Evolutionary conservation across 225 moss, liverwort and hornwort genomes (phyloP), one percentile per base, ranked within the genome.

Genomic region (Bryum argenteum): DNA sequence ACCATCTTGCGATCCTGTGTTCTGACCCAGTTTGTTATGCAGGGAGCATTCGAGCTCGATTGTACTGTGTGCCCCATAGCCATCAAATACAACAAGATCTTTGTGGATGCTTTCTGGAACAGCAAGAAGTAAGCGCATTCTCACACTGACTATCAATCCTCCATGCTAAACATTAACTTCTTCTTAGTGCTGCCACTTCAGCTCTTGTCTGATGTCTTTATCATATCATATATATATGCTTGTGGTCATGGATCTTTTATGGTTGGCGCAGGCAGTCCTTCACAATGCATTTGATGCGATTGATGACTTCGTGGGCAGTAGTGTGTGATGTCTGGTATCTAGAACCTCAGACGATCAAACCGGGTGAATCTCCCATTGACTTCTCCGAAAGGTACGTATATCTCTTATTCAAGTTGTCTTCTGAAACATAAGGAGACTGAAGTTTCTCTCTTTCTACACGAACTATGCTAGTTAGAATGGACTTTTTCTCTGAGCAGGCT

Each of bases 321-420:
- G 96, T 97, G n/a, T 93, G 96, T 66, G 96, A 97, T 81, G 96
- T 97, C 52, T 97, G 93, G 96, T 97, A 97, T 79, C 83, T 97
- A 47, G 96, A 97, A 78, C 96, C 93, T 20, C 96, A 93, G 72
- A 90, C 77, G 0, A 75, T 93, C 62, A 85, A 82, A 54, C 76
- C 84, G 40, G 93, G 85, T 37, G 96, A 97, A 79, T 82, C 91
- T 8, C 79, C 96, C 17, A 97, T 97, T 50, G 96, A 97, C 16
- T 97, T 93, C 79, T 94, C 96, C 54, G 96, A 97, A 81, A 96
- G 96, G 96, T 93, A 59, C 50, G 68, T 71, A 66, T 61, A 28
- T 52, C n/a, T 47, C 20, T 63, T 66, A 21, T 52, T 48, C 42
- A 54, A 48, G 42, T 23, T 11, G 9, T 60, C 42, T n/a, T 67